Base-by-base conservation (phyloP, 139 green algal genomes). In the Desmodesmus armatus region DNA sequence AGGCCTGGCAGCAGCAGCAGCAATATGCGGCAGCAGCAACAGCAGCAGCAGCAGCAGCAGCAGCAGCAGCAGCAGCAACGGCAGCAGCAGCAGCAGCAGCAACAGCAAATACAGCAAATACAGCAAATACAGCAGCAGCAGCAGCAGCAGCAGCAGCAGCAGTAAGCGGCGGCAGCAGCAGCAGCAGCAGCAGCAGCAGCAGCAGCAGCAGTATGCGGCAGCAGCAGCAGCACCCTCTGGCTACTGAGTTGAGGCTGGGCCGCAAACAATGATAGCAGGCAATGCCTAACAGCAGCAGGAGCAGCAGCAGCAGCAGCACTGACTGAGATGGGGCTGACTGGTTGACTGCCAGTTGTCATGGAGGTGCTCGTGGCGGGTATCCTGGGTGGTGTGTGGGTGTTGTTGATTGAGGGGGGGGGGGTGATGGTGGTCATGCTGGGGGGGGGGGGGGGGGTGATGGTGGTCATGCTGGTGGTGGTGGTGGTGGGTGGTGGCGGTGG, bases 11-110 rank as follows among this genome's bases (percentile, higher is more conserved):
- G n/a, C n/a, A n/a, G n/a, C n/a, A n/a, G n/a, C n/a, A n/a, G n/a
- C n/a, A n/a, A n/a, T n/a, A n/a, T n/a, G n/a, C n/a, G n/a, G 33
- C 21, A 35, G 58, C 25, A 66, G 25, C 47, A 58, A 58, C 23
- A 66, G 58, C 58, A 66, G 58, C 58, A 66, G 21, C 58, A 66
- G 58, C 58, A 33, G 58, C 58, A 66, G 58, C 23, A 66, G 23
- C 53, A 27, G 21, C 58, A 66, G 58, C 58, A 78, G 62, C 62
- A 27, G 25, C 70, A 78, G 41, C 37, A 39, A 33, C 41, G 15
- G 39, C 37, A 35, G 35, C 35, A 49, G 3, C 3, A 49, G 67
- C 67, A 75, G 11, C 33, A 31, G 31, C 37, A 31, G 41, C 37
- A 40, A 17, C 25, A 55, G 39, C 41, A 78, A 19, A 23, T 23